Base-by-base conservation (phyloP, 2,329 filamentous ascomycete species). In the Arthrobotrys conoides region DNA sequence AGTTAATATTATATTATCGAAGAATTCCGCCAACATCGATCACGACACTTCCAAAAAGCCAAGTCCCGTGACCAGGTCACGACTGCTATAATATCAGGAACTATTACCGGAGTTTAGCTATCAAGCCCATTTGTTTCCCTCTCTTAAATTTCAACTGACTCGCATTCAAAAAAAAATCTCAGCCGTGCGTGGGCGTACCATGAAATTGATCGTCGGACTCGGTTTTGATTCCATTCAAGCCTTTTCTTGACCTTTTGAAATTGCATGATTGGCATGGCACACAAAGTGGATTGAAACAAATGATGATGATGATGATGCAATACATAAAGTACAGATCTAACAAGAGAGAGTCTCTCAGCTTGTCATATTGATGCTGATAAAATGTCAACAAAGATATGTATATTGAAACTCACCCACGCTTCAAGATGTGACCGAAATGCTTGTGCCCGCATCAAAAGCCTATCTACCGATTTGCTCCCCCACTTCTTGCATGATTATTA, bases 71-170 rank as follows among this genome's bases (percentile, higher is more conserved):
- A 61, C 20, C 36, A 27, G 36, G 36, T 61, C 57, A 61, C 22
- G 20, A 51, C 22, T 44, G n/a, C 8, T 10, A 36, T 59, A 59
- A 59, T 38, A 59, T 14, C 36, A n/a, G 18, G 20, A 61, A 44
- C 10, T 61, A 61, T 61, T 27, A n/a, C 57, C 57, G 57, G 57
- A 61, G 57, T 61, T 61, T 61, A 61, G 57, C n/a, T n/a, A 9
- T 41, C 18, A 36, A 36, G 8, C 27, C 27, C 9, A 5, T 36
- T 36, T 4, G 8, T 4, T 57, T 36, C 9, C n/a, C n/a, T 10
- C 51, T 33, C 22, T n/a, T n/a, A n/a, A n/a, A 30, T 30, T 59
- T 18, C 24, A 18, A 41, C 30, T 59, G 55, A 59, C 55, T 59
- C 55, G 55, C 55, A 59, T 59, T 44, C 38, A 14, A 59, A 12